Evolutionary conservation across 2,329 filamentous ascomycete genomes (phyloP).

Genomic region (Ceratocystis colombiana): DNA sequence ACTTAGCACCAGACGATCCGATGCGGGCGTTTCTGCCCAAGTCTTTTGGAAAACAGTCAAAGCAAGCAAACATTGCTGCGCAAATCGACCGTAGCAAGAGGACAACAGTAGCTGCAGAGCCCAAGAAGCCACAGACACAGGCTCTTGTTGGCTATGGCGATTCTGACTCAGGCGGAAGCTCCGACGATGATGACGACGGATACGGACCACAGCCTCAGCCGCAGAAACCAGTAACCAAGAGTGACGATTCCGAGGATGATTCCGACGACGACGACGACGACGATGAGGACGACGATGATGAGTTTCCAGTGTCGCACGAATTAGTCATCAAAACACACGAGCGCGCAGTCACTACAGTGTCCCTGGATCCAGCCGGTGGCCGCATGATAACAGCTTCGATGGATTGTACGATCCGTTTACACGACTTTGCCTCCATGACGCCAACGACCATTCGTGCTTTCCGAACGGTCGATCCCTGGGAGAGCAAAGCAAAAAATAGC

Average conservation of each 20-base stretch:
- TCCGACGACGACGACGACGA: constrained; percentile 50
- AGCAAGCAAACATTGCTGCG: constrained; percentile 60
- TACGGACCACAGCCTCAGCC: constrained; percentile 33
- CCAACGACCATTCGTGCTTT: constrained; percentile 90
- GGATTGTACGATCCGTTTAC: constrained; percentile 83
- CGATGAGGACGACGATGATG: constrained; percentile 64
- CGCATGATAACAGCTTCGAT: constrained; percentile 82
- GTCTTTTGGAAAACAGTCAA: constrained; percentile 74
- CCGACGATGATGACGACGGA: constrained; percentile 34
- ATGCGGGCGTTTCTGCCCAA: constrained; percentile 69
- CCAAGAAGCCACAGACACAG: constrained; percentile 25
- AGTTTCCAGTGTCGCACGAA: constrained; percentile 88
- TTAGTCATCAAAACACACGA: constrained; percentile 88
- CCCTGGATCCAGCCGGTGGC: constrained; percentile 74
- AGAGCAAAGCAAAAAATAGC: constrained; percentile 56
- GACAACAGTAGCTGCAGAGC: constrained; percentile 26
- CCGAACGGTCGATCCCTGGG: constrained; percentile 79
- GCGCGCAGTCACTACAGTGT: constrained; percentile 70
- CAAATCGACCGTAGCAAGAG: constrained; percentile 75
- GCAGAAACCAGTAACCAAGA: constrained; percentile 35
- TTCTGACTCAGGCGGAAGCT: constrained; percentile 30
- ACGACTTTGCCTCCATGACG: constrained; percentile 93
- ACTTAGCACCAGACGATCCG: constrained; percentile 53
- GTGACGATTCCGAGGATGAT: constrained; percentile 38
- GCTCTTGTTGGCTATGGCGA: constrained; percentile 24